A percentile compares a stretch with the other conserved stretches of the same genome.
Conservation (phyloP, 306 rosid species). For the Prunus mira region DNA sequence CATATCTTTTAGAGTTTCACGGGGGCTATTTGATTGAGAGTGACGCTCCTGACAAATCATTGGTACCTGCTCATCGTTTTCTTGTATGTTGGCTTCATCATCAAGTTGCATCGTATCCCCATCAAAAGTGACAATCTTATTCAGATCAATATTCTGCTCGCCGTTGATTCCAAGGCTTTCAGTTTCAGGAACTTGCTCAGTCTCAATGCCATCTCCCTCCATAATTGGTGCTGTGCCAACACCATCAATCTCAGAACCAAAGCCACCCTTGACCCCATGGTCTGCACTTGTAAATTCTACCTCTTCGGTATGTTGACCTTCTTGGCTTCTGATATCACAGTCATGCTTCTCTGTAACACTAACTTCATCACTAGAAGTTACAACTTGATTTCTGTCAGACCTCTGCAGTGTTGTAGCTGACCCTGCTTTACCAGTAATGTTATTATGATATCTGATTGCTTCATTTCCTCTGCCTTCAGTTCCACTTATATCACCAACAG, state of each 20-base stretch:
- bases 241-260: slow-evolving; percentile 76
- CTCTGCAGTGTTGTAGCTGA: slow-evolving; percentile 53
- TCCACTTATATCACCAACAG: slow-evolving; percentile 31
- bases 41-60: slow-evolving; percentile 38
- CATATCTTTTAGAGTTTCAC: slow-evolving; percentile 37
- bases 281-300: slow-evolving; percentile 73
- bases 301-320: slow-evolving; percentile 73
- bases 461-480: slow-evolving; percentile 33
- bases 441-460: slow-evolving; percentile 33
- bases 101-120: slow-evolving; percentile 79
- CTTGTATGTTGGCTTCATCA: slow-evolving; percentile 56
- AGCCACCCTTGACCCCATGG: slow-evolving; percentile 52
- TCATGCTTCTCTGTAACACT: slow-evolving; percentile 84
- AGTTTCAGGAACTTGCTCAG: slow-evolving; percentile 71
- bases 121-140: slow-evolving; percentile 34
- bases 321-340: slow-evolving; percentile 63
- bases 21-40: slow-evolving; percentile 45
- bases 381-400: slow-evolving; percentile 40
- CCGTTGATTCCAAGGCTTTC: slow-evolving; percentile 60
- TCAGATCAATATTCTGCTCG: slow-evolving; percentile 51
- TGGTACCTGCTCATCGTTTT: slow-evolving; percentile 53
- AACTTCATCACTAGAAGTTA: slow-evolving; percentile 64
- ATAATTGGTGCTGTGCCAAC: slow-evolving; percentile 42
- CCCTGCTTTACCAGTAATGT: slow-evolving; percentile 43
- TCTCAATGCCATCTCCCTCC: slow-evolving; percentile 64